phyloP scores from a whole-genome alignment of 2,329 filamentous ascomycete genomes.

The Metarhizium guizhouense region DNA sequence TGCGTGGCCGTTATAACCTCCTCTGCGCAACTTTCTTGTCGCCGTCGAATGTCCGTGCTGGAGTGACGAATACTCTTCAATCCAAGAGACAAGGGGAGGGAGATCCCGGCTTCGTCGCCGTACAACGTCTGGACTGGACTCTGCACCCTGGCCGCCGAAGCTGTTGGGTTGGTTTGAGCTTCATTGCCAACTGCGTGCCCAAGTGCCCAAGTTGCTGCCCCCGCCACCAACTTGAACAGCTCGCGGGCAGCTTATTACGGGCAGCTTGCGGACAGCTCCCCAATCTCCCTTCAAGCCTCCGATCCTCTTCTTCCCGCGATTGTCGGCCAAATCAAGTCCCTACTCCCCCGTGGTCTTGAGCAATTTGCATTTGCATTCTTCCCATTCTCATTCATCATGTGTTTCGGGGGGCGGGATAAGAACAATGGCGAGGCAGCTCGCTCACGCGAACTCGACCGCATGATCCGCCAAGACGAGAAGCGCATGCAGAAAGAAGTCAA shows the following conservation, averaged over 20 bases:
- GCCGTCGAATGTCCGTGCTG: not conserved
- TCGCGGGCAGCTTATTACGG: no score
- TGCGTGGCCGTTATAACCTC: not conserved
- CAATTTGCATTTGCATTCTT: not conserved
- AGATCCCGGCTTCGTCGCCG: not conserved
- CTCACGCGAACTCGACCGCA: constrained; percentile 74
- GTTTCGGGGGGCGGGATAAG: constrained; percentile 50
- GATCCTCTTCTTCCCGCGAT: not conserved
- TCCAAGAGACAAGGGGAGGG: not conserved
- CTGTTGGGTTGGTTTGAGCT: not conserved
- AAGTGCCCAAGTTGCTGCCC: not conserved
- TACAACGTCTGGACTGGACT: not conserved
- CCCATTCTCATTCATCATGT: constrained; percentile 38
- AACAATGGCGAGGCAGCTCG: constrained; percentile 38
- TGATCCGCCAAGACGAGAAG: constrained; percentile 82
- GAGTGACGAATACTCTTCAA: not conserved
- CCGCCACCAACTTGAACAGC: not conserved
- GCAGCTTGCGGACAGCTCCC: not conserved
- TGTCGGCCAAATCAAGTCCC: not conserved
- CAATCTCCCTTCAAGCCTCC: not conserved
- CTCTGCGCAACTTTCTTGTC: not conserved
- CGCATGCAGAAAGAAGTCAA: constrained; percentile 81
- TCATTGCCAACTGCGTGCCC: no score
- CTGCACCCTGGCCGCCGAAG: not conserved
- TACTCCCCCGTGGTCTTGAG: not conserved